phyloP scores from a whole-genome alignment of 2,329 filamentous ascomycete species.

The Hysterium pulicare region DNA sequence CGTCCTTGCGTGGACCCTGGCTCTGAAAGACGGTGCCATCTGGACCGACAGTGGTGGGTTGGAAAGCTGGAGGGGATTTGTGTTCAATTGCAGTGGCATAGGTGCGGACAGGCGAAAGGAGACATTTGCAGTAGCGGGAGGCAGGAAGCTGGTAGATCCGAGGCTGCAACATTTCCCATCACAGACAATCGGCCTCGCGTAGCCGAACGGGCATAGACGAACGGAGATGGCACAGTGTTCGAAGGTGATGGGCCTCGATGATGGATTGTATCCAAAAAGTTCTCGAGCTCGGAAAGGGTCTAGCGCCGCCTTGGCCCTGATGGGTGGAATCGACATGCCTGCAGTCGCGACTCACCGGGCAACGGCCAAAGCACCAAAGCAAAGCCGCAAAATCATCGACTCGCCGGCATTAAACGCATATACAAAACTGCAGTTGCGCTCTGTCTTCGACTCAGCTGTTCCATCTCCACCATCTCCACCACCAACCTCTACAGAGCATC shows the following conservation, averaged over 20 bases:
- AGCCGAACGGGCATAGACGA: slow-evolving; percentile 8
- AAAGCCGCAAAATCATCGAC: background rate
- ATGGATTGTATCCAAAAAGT: background rate
- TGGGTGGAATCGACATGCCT: too few relatives aligned
- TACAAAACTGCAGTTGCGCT: background rate
- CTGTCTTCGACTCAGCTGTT: background rate
- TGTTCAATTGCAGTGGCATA: slow-evolving; percentile 51
- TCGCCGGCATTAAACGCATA: background rate
- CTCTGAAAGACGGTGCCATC: slow-evolving; percentile 20
- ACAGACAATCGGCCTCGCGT: too few relatives aligned
- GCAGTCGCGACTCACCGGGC: too few relatives aligned
- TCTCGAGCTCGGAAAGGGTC: background rate
- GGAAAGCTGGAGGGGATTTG: slow-evolving; percentile 22
- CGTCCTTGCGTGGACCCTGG: slow-evolving; percentile 28
- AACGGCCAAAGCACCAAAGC: too few relatives aligned
- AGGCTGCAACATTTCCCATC: slow-evolving; percentile 63
- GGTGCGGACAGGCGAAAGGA: slow-evolving; percentile 46
- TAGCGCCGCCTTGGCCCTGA: too few relatives aligned
- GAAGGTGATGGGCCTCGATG: background rate
- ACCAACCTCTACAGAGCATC: background rate
- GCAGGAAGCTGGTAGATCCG: slow-evolving; percentile 57
- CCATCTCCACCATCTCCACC: background rate
- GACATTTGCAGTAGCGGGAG: slow-evolving; percentile 47
- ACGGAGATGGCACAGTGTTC: background rate
- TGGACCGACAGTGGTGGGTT: slow-evolving; percentile 30